Base-by-base conservation (phyloP, 2,329 filamentous ascomycete species). In the Leptographium lundbergii region DNA sequence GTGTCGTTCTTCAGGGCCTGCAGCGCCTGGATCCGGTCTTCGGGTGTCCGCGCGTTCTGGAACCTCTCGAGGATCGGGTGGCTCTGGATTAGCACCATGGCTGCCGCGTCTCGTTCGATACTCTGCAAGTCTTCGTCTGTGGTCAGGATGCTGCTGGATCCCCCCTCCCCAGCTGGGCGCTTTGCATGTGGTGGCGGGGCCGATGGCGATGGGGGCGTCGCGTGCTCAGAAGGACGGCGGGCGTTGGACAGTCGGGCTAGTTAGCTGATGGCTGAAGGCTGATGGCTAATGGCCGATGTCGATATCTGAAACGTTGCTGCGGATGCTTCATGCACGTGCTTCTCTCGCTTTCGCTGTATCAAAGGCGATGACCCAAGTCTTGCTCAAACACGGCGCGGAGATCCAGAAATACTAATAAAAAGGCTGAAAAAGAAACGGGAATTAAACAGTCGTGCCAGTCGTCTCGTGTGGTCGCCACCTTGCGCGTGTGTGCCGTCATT, bases 1-100 rank as follows among this genome's bases (percentile, higher is more conserved):
- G 95, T 81, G 63, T 94, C 88, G 71, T 96, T 94, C 75, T 96
- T 97, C 34, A 99, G 75, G 50, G 78, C 77, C 64, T 85, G 83
- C 52, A 96, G 77, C 56, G 85, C 81, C 29, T 77, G 74, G 48
- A 81, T 74, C 65, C 81, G 80, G 63, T 85, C 80, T 25, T 72
- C 64, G 54, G 73, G 69, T 42, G 73, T 76, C 63, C 74, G 76
- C 11, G 84, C 78, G 65, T 74, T 78, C 63, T 77, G 77, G 59
- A 87, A 74, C 68, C 83, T 79, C 59, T 77, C 71, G 56, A 85
- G 73, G 64, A 84, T 77, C 57, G 80, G 75, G 56, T 78, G 75
- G 59, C 70, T 75, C 64, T 77, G 75, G 60, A 76, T 70, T 65
- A 76, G 75, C 66, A 79, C 79, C 82, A 85, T 86, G 32, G 36